phyloP scores from a whole-genome alignment of 106 monocot genomes.

The Dendrobium officinale region DNA sequence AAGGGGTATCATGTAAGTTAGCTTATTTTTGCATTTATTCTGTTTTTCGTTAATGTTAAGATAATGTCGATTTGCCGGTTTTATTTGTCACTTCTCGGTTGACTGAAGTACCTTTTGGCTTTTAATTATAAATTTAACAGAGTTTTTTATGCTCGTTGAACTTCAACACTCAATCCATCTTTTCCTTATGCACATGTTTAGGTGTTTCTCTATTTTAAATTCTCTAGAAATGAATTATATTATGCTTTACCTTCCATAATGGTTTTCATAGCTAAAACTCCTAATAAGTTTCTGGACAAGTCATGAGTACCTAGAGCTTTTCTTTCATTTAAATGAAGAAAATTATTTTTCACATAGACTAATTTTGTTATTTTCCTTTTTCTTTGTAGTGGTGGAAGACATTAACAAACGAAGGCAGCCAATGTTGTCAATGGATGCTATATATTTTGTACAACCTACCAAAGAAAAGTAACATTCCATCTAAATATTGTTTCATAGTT shows the following conservation, averaged over 20 bases:
- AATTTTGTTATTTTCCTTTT: slow-evolving; percentile 6
- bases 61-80: not conserved
- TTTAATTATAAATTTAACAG: not conserved
- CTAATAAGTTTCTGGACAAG: not conserved
- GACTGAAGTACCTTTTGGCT: not conserved
- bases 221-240: too few species aligned
- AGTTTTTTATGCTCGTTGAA: not conserved
- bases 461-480: slow-evolving; percentile 68
- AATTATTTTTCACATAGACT: not conserved
- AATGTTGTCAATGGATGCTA: slow-evolving; percentile 84
- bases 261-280: not conserved
- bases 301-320: not conserved
- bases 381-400: slow-evolving; percentile 83
- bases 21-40: not conserved
- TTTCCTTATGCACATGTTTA: not conserved
- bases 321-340: not conserved
- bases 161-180: not conserved
- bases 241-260: not conserved
- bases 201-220: too few species aligned
- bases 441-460: slow-evolving; percentile 91
- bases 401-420: slow-evolving; percentile 89
- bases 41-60: not conserved
- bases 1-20: slow-evolving; percentile 23
- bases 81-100: not conserved
- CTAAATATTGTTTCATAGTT: not conserved